Conservation (phyloP, 768 basidiomycete species). For the Russula dissimulans region DNA sequence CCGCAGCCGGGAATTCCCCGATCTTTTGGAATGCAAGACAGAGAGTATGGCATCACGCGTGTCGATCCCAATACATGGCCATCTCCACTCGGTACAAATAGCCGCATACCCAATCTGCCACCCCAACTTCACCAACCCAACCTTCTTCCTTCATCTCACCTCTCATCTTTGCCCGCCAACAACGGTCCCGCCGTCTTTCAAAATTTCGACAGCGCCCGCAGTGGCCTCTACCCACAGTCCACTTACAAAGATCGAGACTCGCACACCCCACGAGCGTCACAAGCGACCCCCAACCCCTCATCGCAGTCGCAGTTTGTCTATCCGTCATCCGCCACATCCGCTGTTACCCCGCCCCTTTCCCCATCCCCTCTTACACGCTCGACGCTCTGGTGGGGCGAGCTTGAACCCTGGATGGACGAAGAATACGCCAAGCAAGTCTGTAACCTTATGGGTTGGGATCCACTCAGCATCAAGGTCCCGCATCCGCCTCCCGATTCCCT, state of each 20-base stretch:
- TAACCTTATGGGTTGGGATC: conserved; percentile 79
- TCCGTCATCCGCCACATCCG: conserved; percentile 23
- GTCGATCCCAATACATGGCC: conserved; percentile 26
- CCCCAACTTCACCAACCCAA: conserved; percentile 35
- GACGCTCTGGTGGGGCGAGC: conserved; percentile 79
- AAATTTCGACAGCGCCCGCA: conserved; percentile 8
- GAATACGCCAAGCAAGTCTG: conserved; percentile 88
- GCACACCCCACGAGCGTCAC: conserved; percentile 13
- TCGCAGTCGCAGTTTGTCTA: conserved; percentile 23
- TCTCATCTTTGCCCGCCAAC: conserved; percentile 25
- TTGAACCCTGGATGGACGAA: conserved; percentile 97
- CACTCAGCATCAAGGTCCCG: conserved; percentile 64
- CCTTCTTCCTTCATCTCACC: conserved; percentile 27
- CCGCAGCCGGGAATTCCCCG: conserved; percentile 27
- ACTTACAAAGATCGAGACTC: conserved; percentile 28
- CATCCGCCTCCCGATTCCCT: conserved; percentile 47
- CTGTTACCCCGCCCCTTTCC: conserved; percentile 23
- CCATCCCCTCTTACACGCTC: conserved; percentile 33
- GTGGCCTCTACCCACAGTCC: conserved; percentile 21
- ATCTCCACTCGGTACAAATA: conserved; percentile 26
- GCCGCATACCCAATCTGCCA: conserved; percentile 20
- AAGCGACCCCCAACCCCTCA: conserved; percentile 17
- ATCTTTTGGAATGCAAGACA: conserved; percentile 31
- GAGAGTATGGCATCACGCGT: conserved; percentile 28
- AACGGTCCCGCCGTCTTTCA: conserved; percentile 21